Base-by-base conservation (phyloP, 2,329 filamentous ascomycete genomes). In the Curvularia eragrostidis region DNA sequence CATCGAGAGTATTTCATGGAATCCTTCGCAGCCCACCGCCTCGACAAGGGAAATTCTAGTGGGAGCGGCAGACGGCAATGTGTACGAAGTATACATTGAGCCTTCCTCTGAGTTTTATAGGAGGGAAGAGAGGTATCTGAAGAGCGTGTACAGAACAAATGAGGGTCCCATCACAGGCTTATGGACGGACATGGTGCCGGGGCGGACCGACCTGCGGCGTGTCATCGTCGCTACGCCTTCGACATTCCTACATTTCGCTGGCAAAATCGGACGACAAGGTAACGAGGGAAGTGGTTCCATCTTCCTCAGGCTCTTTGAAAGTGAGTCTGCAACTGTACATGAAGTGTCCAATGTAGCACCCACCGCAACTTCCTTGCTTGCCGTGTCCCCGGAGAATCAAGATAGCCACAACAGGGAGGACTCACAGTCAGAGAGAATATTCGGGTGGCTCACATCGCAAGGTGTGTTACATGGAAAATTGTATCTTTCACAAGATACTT, bases 11-110 rank as follows among this genome's bases (percentile, higher is more conserved):
- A 84, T 99, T 60, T 93, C 94, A 34, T 99, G 95, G 95, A 97
- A 96, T 71, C 93, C 95, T 1, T 93, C 91, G 2, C 82, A 94
- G 47, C 95, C 95, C 4, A 98, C 94, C 8, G 91, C 93, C 3
- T 97, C 93, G 1, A 99, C 95, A 3, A 85, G 95, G 56, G 95
- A 99, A 81, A 98, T 99, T 36, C 81, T 99, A 8, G 79, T 99
- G 30, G 95, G 95, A 32, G 89, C 93, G 9, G 87, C 91, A n/a
- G 95, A 98, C 78, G 95, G 95, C 24, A 95, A 92, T 75, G 87
- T 99, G 30, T 98, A 97, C 78, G 95, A 99, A 78, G 89, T 89
- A 18, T 98, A 92, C 70, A 94, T 99, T 71, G 95, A 99, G 77
- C 93, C 93, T 3, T 91, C 92, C 13, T 93, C 90, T 48, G 95